Evolutionary conservation across 2,329 filamentous ascomycete species (phyloP).

Genomic region (Pezicula radicicola): DNA sequence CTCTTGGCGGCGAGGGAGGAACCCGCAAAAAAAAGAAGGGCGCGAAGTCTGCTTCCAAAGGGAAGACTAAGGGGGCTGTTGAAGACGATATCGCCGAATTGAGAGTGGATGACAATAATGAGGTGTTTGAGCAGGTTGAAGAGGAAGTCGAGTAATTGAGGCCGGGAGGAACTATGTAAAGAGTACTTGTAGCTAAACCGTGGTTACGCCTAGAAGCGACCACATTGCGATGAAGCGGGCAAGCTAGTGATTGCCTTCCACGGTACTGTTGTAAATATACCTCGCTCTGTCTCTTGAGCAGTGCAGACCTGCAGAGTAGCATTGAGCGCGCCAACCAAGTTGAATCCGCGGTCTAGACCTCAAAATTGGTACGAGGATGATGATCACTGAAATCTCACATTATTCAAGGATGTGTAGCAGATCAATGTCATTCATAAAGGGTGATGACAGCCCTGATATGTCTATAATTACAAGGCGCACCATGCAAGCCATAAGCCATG

Average conservation of each 20-base stretch:
- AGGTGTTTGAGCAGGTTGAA: constrained; percentile 20
- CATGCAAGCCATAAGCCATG: constrained; percentile 24
- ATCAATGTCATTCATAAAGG: not conserved
- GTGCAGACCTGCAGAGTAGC: no score
- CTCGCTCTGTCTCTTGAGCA: no score
- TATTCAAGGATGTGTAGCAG: no score
- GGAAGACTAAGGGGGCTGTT: constrained; percentile 9
- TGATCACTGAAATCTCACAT: not conserved
- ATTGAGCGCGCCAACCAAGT: no score
- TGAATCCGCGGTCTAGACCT: no score
- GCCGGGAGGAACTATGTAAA: no score
- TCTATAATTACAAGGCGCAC: constrained; percentile 27
- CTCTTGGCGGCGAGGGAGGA: constrained; percentile 31
- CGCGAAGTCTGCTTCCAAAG: constrained; percentile 14
- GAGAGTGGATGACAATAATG: constrained; percentile 14
- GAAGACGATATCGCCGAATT: constrained; percentile 12
- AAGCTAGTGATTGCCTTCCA: no score
- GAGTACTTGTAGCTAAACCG: no score
- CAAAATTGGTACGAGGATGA: no score
- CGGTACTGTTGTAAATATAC: no score
- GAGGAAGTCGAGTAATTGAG: constrained; percentile 25
- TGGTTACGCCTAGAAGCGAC: no score
- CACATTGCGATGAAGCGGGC: no score
- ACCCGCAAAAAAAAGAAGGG: constrained; percentile 35
- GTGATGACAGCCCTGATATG: constrained; percentile 4